Evolutionary conservation across 75 land plant species (phyloP), one percentile per base, ranked within the genome.

Genomic region (Gnetum montanum): DNA sequence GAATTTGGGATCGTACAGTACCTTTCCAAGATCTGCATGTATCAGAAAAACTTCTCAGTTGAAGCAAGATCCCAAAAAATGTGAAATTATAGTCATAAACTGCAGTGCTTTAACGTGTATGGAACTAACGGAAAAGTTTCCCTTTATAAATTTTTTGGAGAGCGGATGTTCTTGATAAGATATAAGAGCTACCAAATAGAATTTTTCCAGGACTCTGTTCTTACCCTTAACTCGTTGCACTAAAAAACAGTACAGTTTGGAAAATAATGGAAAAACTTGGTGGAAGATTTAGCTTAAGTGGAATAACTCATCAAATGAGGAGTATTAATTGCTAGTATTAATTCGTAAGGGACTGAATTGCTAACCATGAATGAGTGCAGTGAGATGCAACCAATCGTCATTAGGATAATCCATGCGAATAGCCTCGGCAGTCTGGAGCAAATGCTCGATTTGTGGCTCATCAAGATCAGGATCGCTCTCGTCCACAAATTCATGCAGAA

Each of bases 391-490:
- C 94, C 94, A 88, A 47, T 85, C 94, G 44, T 88, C 80, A 45
- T 84, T 46, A 10, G 94, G 94, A 58, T 85, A 82, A 38, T 88
- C 94, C 34, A 62, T 75, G 25, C 94, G 68, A 18, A 88, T 85
- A 6, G 94, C 90, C 30, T 88, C 90, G 7, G 94, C 86, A 20
- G 86, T 78, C 51, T 88, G 94, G 31, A 88, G 37, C 26, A 85
- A 61, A 36, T 88, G 90, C 66, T 85, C 79, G 25, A 88, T 88
- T 54, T 88, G 90, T 5, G 90, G 94, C 61, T 84, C 90, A 33
- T 88, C 94, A 38, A 85, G 74, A 48, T 88, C 86, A 4, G 93
- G 94, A 52, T 88, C 90, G 38, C 86, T 85, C 20, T 85, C 90
- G 35, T 84, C 93, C 1, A 84, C 79, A 37, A 64, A 67, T 33